phyloP scores from a whole-genome alignment of 1,284 basidiomycete genomes.

The Austropuccinia psidii region DNA sequence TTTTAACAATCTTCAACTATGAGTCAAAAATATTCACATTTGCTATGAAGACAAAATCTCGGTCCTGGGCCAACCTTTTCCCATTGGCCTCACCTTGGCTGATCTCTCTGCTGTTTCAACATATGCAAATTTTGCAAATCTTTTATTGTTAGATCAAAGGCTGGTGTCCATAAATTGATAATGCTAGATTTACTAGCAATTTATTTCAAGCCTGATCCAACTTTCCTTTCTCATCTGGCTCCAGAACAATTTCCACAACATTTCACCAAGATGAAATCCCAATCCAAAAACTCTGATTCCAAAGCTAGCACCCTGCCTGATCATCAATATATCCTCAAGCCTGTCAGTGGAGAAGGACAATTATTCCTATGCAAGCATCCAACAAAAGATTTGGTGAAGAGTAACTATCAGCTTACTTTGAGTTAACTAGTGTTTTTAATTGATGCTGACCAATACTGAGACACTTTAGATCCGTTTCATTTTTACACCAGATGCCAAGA shows the following conservation, averaged over 20 bases:
- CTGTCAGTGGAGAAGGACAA: conserved; percentile 89
- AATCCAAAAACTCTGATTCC: conserved; percentile 36
- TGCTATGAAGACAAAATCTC: conserved; percentile 94
- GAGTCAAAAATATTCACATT: conserved; percentile 87
- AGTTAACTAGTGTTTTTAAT: conserved; percentile 89
- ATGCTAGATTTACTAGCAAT: conserved; percentile 78
- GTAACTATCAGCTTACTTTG: conserved; percentile 82
- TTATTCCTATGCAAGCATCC: conserved; percentile 74
- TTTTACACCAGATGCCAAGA: conserved; percentile 86
- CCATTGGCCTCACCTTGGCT: conserved; percentile 82
- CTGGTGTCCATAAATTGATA: conserved; percentile 89
- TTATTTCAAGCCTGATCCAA: conserved; percentile 93
- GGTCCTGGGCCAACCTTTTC: conserved; percentile 93
- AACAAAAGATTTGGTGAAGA: conserved; percentile 66
- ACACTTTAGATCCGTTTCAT: conserved; percentile 92
- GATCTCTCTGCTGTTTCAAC: conserved; percentile 91
- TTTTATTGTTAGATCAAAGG: conserved; percentile 83
- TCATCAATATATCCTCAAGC: conserved; percentile 93
- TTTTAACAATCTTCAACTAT: conserved; percentile 93
- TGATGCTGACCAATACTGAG: conserved; percentile 91
- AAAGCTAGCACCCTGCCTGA: conserved; percentile 46
- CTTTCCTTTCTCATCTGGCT: conserved; percentile 66
- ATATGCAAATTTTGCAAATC: conserved; percentile 79
- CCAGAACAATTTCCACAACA: conserved; percentile 56
- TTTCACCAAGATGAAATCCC: conserved; percentile 61